A percentile compares a stretch with the other conserved stretches of the same genome.
These are phyloP conservation scores for Tolypocladium ophioglossoides DNA, from an alignment of 2,329 filamentous ascomycete genomes.

Conservation along the genomic window DNA sequence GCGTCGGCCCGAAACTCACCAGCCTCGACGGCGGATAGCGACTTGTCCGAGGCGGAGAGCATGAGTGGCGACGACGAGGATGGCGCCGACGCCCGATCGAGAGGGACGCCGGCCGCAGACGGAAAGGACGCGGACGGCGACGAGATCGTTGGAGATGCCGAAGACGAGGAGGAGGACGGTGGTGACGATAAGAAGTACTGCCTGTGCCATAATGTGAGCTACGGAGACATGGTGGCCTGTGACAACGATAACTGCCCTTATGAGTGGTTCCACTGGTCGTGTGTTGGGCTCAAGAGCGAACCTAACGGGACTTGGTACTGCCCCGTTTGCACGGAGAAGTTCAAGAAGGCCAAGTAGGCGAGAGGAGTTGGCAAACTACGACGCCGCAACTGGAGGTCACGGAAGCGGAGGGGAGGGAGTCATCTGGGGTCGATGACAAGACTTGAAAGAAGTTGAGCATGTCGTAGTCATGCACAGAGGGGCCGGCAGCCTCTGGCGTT, in stretches of 20 bases:
- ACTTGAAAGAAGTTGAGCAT: background rate
- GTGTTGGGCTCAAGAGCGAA: constrained; percentile 57
- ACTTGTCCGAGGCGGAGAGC: constrained; percentile 53
- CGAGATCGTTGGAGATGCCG: constrained; percentile 43
- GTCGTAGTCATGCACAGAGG: too few relatives aligned
- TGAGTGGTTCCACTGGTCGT: constrained; percentile 84
- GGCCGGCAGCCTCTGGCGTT: background rate
- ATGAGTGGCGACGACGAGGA: constrained; percentile 42
- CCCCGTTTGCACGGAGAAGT: constrained; percentile 46
- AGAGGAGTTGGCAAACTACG: background rate
- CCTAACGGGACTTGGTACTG: constrained; percentile 60
- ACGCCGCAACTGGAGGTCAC: background rate
- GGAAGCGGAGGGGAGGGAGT: background rate
- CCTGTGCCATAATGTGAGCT: constrained; percentile 72
- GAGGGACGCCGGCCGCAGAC: constrained; percentile 21
- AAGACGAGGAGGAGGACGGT: constrained; percentile 53
- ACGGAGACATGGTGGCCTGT: constrained; percentile 82
- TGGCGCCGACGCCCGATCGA: constrained; percentile 18
- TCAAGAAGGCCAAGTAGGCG: constrained; percentile 26
- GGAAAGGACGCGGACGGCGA: constrained; percentile 34
- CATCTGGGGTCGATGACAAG: background rate
- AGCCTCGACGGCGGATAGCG: constrained; percentile 52
- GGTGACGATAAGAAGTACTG: constrained; percentile 76
- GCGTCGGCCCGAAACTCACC: constrained; percentile 48
- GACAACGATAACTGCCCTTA: constrained; percentile 73